A percentile compares a stretch with the other conserved stretches of the same genome.
Conservation (phyloP, 768 basidiomycete species). For the Auricularia heimuer region DNA sequence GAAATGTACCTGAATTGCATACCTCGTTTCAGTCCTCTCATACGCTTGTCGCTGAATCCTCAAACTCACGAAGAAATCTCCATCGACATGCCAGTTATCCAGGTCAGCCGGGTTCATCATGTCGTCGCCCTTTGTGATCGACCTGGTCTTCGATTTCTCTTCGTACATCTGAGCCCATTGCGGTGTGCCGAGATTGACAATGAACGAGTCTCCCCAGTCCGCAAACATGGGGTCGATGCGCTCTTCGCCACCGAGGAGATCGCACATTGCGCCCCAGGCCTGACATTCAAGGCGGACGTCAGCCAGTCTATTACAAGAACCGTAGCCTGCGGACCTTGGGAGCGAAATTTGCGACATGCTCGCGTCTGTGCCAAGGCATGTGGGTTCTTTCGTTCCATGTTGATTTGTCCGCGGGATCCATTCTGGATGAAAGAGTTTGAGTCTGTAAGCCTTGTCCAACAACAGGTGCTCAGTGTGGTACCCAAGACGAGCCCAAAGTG, state of each 20-base stretch:
- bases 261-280: conserved; percentile 54
- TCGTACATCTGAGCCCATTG: conserved; percentile 16
- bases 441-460: too few relatives aligned
- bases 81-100: conserved; percentile 46
- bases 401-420: conserved; percentile 41
- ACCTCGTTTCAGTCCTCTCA: too few relatives aligned
- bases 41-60: neutral
- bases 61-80: conserved; percentile 9
- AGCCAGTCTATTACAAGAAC: neutral
- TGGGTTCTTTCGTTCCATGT: conserved; percentile 40
- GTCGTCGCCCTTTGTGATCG: neutral
- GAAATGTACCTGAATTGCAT: conserved; percentile 18
- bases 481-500: conserved; percentile 43
- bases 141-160: neutral
- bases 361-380: conserved; percentile 45
- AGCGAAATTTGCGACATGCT: conserved; percentile 38
- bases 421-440: neutral
- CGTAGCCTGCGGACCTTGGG: conserved; percentile 31
- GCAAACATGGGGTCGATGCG: conserved; percentile 39
- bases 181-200: conserved; percentile 50
- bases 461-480: neutral
- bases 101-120: conserved; percentile 33
- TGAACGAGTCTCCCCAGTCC: conserved; percentile 50
- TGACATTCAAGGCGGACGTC: conserved; percentile 9
- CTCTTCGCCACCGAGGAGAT: conserved; percentile 44